Conservation (phyloP, 306 rosid genomes). For the Dalbergia cultrata region DNA sequence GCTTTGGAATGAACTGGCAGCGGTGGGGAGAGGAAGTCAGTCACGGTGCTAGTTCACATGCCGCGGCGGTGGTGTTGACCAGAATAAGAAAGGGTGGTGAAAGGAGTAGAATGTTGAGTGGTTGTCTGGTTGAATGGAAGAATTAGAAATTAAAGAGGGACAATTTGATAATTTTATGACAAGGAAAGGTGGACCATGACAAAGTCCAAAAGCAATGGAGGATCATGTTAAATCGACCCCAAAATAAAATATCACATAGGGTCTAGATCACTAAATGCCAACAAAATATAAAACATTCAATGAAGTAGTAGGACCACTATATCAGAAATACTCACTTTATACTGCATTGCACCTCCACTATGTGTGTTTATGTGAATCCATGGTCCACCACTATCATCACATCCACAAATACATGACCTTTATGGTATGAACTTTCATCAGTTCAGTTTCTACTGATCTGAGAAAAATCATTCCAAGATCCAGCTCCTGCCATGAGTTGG, state of each 20-base stretch:
- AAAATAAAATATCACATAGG: background rate
- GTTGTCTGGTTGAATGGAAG: no score
- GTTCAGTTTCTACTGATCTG: conserved; percentile 22
- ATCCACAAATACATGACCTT: conserved; percentile 29
- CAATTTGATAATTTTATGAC: no score
- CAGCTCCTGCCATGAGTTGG: conserved; percentile 17
- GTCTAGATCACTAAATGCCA: conserved; percentile 35
- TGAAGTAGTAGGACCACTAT: conserved; percentile 52
- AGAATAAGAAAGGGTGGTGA: no score
- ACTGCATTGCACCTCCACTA: conserved; percentile 38
- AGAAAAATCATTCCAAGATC: conserved; percentile 20
- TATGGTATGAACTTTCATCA: conserved; percentile 13
- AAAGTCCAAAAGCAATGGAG: no score
- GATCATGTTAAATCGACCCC: no score
- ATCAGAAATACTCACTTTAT: conserved; percentile 48
- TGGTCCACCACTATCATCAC: conserved; percentile 61
- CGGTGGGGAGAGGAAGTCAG: no score
- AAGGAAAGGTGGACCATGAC: no score
- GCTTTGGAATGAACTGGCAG: no score
- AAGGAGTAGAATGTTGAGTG: no score
- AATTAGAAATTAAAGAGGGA: no score
- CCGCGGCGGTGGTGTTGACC: no score
- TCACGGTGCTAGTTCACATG: no score
- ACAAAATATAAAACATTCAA: conserved; percentile 30
- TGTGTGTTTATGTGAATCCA: background rate